Evolutionary conservation across 2,329 filamentous ascomycete genomes (phyloP), one percentile per base, ranked within the genome.

Genomic region (Parastagonospora nodorum): DNA sequence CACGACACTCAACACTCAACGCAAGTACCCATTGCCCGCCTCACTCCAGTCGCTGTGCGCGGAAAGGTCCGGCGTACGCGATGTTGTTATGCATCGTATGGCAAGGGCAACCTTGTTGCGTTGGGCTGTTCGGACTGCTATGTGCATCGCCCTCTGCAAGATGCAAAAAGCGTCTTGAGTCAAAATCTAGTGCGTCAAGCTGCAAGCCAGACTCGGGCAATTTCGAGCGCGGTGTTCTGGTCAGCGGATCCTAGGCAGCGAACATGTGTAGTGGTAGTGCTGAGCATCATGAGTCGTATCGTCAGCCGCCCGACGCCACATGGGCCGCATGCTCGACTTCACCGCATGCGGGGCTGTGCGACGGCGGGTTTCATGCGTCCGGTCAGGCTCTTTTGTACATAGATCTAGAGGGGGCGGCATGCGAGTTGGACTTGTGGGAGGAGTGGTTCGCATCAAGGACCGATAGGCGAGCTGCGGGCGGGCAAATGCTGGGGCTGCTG

Each of bases 331-430:
- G 57, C 45, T 51, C 16, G 10, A 38, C 38, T 48, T 53, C 50
- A 57, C 52, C 48, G 55, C 40, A 47, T 51, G 53, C 48, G 55
- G 53, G 58, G 58, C 56, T 51, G 51, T 59, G 58, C 53, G 51
- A 39, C 30, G 30, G 19, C 19, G 19, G 19, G 19, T 24, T 24
- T 38, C 27, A 42, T 24, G 55, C 53, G 47, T 50, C 48, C 52
- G 58, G 55, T 57, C 46, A 57, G 48, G 14, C 10, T 47, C 32
- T 42, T 27, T 9, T n/a, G 30, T 47, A 28, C 33, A 44, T 40
- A 51, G n/a, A n/a, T n/a, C n/a, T n/a, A n/a, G 45, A 50, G 45
- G 44, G 41, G 40, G 42, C 48, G 28, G 45, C 43, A 41, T 36
- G 42, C 42, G 16, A 43, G 37, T 48, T 50, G 37, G 47, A 37